A percentile compares a stretch with the other conserved stretches of the same genome.
phyloP scores from a whole-genome alignment of 2,329 filamentous ascomycete genomes.

The Macroventuria anomochaeta region DNA sequence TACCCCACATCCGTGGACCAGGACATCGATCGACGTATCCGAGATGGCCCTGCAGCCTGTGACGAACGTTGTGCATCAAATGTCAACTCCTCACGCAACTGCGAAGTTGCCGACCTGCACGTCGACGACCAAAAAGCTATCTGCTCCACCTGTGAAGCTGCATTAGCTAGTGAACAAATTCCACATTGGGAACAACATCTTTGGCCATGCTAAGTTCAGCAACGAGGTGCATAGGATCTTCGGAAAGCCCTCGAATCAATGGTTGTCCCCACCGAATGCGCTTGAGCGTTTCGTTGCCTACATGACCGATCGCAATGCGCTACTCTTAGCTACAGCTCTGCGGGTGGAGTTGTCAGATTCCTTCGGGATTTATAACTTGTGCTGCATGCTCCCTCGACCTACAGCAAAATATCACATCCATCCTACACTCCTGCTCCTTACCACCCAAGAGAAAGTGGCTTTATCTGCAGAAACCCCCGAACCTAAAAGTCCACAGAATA shows the following conservation, averaged over 20 bases:
- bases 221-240: neutral
- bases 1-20: constrained; percentile 1
- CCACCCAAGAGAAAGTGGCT: constrained; percentile 9
- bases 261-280: neutral
- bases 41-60: constrained; percentile 16
- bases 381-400: neutral
- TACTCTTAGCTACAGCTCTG: constrained; percentile 6
- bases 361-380: neutral
- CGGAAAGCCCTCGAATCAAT: constrained; percentile 8
- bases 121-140: constrained; percentile 4
- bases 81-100: constrained; percentile 2
- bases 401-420: neutral
- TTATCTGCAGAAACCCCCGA: neutral
- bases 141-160: constrained; percentile 7
- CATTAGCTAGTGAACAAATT: constrained; percentile 9
- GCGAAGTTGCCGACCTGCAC: constrained; percentile 8
- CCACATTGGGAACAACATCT: constrained; percentile 4
- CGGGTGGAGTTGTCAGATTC: neutral
- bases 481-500: neutral
- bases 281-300: neutral
- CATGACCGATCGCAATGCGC: neutral
- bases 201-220: constrained; percentile 9
- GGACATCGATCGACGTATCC: constrained; percentile 25
- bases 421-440: neutral
- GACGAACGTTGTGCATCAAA: constrained; percentile 23